Evolutionary conservation across 495 filamentous ascomycete species (phyloP).

Genomic region (Lasiosphaeris hirsuta): DNA sequence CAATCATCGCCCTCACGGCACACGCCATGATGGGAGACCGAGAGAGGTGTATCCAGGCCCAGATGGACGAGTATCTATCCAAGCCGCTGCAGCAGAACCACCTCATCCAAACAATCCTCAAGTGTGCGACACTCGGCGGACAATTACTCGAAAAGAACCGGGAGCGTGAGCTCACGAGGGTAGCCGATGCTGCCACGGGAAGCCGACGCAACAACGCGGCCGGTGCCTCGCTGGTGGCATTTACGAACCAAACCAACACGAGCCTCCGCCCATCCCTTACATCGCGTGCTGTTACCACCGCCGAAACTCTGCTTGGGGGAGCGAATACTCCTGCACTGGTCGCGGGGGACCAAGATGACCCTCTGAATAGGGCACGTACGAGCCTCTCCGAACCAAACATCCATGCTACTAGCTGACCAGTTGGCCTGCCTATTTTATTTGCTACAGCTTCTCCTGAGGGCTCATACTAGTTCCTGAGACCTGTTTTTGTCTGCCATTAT

Average conservation of each 20-base stretch:
- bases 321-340: constrained; percentile 61
- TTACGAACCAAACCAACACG: constrained; percentile 14
- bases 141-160: constrained; percentile 71
- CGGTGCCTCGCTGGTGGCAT: constrained; percentile 11
- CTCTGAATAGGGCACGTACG: constrained; percentile 67
- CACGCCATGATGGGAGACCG: constrained; percentile 99
- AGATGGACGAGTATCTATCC: constrained; percentile 99
- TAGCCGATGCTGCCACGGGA: constrained; percentile 33
- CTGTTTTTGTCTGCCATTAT: background rate
- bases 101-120: constrained; percentile 97
- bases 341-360: constrained; percentile 61
- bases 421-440: constrained; percentile 25
- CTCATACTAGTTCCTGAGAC: constrained; percentile 8
- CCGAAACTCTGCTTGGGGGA: constrained; percentile 49
- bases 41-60: constrained; percentile 95
- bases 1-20: constrained; percentile 95
- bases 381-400: constrained; percentile 43
- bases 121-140: constrained; percentile 88
- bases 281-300: constrained; percentile 59
- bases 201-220: constrained; percentile 26
- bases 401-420: constrained; percentile 21
- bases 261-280: constrained; percentile 35
- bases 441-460: constrained; percentile 39
- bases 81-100: constrained; percentile 98
- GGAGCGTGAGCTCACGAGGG: constrained; percentile 43